Conservation (phyloP, 2,329 filamentous ascomycete species). For the Exophiala calicioides region DNA sequence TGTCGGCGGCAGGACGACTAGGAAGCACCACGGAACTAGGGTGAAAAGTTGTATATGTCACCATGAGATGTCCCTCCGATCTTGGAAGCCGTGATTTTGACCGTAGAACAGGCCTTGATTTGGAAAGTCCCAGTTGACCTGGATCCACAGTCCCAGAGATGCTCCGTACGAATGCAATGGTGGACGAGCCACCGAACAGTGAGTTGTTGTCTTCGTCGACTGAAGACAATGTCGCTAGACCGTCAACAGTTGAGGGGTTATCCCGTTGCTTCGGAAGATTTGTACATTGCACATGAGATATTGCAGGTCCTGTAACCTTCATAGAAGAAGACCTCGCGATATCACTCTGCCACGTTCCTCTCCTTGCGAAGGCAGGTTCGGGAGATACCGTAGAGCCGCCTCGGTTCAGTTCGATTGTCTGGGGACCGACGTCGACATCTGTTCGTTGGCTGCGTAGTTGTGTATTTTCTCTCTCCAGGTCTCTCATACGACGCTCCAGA, state of each 20-base stretch:
- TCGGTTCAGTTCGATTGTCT: too few species aligned
- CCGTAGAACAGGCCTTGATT: too few species aligned
- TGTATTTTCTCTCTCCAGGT: neutral
- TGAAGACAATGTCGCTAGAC: conserved; percentile 5
- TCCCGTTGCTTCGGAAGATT: neutral
- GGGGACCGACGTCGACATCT: neutral
- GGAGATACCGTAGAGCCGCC: too few species aligned
- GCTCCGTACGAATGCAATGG: conserved; percentile 9
- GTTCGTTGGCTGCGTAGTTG: neutral
- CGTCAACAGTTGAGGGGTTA: conserved; percentile 2
- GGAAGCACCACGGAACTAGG: conserved; percentile 40
- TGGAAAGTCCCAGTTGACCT: too few species aligned
- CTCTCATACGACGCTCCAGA: neutral
- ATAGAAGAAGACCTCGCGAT: too few species aligned
- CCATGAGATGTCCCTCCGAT: too few species aligned
- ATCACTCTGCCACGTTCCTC: too few species aligned
- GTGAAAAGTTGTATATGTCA: neutral
- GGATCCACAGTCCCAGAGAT: conserved; percentile 3
- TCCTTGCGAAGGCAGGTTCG: too few species aligned
- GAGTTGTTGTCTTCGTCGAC: neutral
- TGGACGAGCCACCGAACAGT: conserved; percentile 14
- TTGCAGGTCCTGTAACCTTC: too few species aligned
- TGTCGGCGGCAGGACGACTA: conserved; percentile 47
- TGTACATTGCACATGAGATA: too few species aligned
- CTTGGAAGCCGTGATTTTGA: too few species aligned